Percentiles rank a stretch among this genome's conserved stretches.
These are phyloP conservation scores for Takashimella koratensis DNA, from an alignment of 1,284 basidiomycete genomes.

Conservation along the genomic window DNA sequence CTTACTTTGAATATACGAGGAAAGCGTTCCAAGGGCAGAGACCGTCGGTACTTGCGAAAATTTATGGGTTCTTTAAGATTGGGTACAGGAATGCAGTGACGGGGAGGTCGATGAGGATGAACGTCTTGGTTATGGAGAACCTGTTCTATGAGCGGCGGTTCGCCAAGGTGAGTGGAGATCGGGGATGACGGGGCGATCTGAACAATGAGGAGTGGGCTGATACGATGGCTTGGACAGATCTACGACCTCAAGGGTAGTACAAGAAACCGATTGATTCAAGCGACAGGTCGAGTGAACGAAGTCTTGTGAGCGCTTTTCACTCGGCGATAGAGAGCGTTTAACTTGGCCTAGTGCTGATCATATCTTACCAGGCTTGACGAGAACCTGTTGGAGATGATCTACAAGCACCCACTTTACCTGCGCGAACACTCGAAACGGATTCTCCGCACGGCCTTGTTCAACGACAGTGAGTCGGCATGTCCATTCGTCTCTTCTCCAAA, in stretches of 20 bases:
- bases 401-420: slow-evolving; percentile 76
- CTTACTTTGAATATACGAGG: slow-evolving; percentile 98
- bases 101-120: slow-evolving; percentile 83
- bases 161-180: slow-evolving; percentile 59
- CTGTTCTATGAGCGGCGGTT: slow-evolving; percentile 89
- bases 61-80: slow-evolving; percentile 96
- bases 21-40: slow-evolving; percentile 67
- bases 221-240: slow-evolving; percentile 60
- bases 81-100: slow-evolving; percentile 79
- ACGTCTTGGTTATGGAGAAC: slow-evolving; percentile 96
- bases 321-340: no score
- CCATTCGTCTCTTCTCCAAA: background rate
- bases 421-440: slow-evolving; percentile 94
- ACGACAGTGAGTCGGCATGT: slow-evolving; percentile 65
- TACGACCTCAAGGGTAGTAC: slow-evolving; percentile 94
- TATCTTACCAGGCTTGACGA: slow-evolving; percentile 47
- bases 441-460: slow-evolving; percentile 82
- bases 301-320: slow-evolving; percentile 60
- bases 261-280: slow-evolving; percentile 83
- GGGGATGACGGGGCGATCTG: no score
- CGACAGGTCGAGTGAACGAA: slow-evolving; percentile 86
- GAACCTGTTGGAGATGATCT: slow-evolving; percentile 48
- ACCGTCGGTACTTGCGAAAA: slow-evolving; percentile 91
- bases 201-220: background rate
- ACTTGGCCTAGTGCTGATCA: slow-evolving; percentile 58